Evolutionary conservation across 2,329 filamentous ascomycete species (phyloP).

Genomic region (Colletotrichum cordylinicola): DNA sequence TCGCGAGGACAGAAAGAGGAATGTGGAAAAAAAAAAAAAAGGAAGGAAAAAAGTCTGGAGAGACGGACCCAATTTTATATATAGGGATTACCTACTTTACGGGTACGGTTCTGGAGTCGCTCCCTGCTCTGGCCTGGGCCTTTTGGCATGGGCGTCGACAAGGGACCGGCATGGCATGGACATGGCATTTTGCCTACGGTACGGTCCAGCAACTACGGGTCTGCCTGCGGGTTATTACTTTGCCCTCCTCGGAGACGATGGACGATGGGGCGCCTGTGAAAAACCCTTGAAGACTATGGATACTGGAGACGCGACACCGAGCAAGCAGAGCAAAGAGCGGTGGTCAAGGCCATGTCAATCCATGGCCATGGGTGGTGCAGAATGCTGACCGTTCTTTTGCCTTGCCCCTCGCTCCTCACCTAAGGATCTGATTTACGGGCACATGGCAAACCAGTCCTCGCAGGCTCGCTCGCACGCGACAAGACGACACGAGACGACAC

Average conservation of each 20-base stretch:
- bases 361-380: not conserved
- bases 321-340: not conserved
- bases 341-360: not conserved
- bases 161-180: constrained; percentile 2
- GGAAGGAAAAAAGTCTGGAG: constrained; percentile 9
- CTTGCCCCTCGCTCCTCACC: not conserved
- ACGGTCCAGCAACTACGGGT: not conserved
- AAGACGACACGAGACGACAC: not conserved
- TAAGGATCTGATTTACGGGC: not conserved
- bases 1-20: not conserved
- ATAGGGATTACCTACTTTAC: not conserved
- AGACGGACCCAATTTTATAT: constrained; percentile 1
- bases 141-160: not conserved
- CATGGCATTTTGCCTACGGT: not conserved
- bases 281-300: not conserved
- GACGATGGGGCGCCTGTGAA: not conserved
- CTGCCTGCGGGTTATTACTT: not conserved
- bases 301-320: not conserved
- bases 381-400: not conserved
- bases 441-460: not conserved
- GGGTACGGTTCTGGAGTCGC: not conserved
- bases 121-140: constrained; percentile 5
- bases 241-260: not conserved
- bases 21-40: not conserved
- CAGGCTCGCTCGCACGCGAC: not conserved